Evolutionary conservation across 345 rosid species (phyloP).

Genomic region (Syzygium jambos): DNA sequence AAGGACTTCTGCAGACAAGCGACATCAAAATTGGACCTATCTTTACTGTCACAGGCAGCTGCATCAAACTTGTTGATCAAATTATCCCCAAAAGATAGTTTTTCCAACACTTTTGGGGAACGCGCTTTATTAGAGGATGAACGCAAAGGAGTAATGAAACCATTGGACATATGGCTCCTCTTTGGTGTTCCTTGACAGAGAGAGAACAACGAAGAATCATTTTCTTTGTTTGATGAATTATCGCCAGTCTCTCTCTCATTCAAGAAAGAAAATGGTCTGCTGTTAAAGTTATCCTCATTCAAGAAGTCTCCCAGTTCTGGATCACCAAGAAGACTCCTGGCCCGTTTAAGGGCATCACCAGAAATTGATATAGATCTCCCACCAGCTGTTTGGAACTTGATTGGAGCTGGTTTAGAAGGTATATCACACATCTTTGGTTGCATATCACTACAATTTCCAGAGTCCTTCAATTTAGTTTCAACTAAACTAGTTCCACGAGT

Average conservation of each 20-base stretch:
- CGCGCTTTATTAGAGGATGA: slow-evolving; percentile 32
- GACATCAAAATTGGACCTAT: slow-evolving; percentile 10
- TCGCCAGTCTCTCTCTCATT: slow-evolving; percentile 18
- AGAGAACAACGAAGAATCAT: slow-evolving; percentile 14
- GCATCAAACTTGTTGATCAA: slow-evolving; percentile 72
- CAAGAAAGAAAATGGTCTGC: slow-evolving; percentile 17
- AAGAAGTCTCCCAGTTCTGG: slow-evolving; percentile 60
- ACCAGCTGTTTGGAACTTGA: slow-evolving; percentile 83
- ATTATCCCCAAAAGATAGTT: slow-evolving; percentile 32
- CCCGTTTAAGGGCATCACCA: slow-evolving; percentile 76
- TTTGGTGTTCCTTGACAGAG: slow-evolving; percentile 27
- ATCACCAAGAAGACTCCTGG: slow-evolving; percentile 87
- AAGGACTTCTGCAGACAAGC: slow-evolving; percentile 17
- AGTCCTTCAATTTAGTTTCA: slow-evolving; percentile 15
- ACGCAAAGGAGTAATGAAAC: slow-evolving; percentile 53
- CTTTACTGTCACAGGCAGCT: slow-evolving; percentile 22
- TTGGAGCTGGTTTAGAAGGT: slow-evolving; percentile 36
- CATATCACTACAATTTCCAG: slow-evolving; percentile 11
- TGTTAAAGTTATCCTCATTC: slow-evolving; percentile 28
- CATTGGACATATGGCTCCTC: slow-evolving; percentile 26
- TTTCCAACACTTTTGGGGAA: slow-evolving; percentile 20
- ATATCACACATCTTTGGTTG: slow-evolving; percentile 19
- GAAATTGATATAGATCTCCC: slow-evolving; percentile 86
- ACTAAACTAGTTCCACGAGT: slow-evolving; percentile 13
- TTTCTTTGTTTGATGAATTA: slow-evolving; percentile 30